phyloP scores from a whole-genome alignment of 257 asterid species.

The Nicotiana otophora region DNA sequence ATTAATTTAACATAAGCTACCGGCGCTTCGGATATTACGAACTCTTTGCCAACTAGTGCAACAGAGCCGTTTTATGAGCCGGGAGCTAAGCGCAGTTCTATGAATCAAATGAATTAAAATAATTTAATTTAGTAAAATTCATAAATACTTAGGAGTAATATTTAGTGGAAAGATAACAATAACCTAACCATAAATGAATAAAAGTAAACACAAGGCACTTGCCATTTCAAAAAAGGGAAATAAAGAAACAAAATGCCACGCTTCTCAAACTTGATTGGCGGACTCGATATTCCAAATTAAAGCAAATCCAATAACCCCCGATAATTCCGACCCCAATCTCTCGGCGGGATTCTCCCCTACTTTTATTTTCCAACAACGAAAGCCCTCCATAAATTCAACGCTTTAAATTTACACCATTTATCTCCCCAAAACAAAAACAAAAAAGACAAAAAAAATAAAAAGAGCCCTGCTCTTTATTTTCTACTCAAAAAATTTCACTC shows the following conservation, averaged over 20 bases:
- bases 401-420: conserved; percentile 10
- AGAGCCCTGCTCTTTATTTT: not conserved
- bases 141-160: too few relatives aligned
- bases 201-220: not conserved
- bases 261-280: not conserved
- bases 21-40: too few relatives aligned
- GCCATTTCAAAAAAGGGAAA: not conserved
- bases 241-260: not conserved
- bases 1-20: too few relatives aligned
- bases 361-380: conserved; percentile 5
- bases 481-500: not conserved
- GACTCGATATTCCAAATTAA: not conserved
- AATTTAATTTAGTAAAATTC: too few relatives aligned
- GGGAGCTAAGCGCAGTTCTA: too few relatives aligned
- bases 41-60: too few relatives aligned
- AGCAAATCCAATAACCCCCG: not conserved
- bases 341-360: conserved; percentile 2
- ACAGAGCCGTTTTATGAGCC: too few relatives aligned
- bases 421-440: not conserved
- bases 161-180: too few relatives aligned
- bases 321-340: not conserved
- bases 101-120: too few relatives aligned
- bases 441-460: not conserved
- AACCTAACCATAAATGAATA: too few relatives aligned
- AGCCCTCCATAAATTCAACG: conserved; percentile 4